Evolutionary conservation across 164 flowering plant species (phyloP).

Genomic region (Protea cynaroides): DNA sequence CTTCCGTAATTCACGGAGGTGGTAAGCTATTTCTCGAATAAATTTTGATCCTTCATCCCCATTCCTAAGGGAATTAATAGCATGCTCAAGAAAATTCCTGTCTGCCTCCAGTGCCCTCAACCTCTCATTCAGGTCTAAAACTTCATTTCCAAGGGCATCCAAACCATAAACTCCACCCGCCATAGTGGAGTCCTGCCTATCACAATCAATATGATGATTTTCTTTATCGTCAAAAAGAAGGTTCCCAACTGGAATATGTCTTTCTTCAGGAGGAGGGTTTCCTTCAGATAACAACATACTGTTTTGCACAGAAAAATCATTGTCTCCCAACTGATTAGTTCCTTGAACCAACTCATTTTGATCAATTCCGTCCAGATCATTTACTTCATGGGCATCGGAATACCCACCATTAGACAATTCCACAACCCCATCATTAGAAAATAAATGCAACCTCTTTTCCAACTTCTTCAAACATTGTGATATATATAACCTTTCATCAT

Average conservation of each 20-base stretch:
- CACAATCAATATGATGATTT: slow-evolving; percentile 7
- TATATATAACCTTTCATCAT: slow-evolving; percentile 49
- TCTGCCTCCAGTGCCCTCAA: slow-evolving; percentile 61
- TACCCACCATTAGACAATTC: slow-evolving; percentile 21
- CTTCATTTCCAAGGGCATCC: slow-evolving; percentile 31
- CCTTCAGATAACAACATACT: slow-evolving; percentile 14
- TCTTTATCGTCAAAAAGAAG: slow-evolving; percentile 8
- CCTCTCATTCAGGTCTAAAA: slow-evolving; percentile 40
- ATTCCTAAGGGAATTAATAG: slow-evolving; percentile 38
- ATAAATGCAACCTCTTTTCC: slow-evolving; percentile 41
- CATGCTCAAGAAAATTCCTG: slow-evolving; percentile 40
- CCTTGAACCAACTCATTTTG: slow-evolving; percentile 10
- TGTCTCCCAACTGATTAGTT: slow-evolving; percentile 17
- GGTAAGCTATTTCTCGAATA: slow-evolving; percentile 57
- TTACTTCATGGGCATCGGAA: slow-evolving; percentile 13
- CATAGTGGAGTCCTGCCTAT: slow-evolving; percentile 6
- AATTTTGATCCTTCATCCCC: slow-evolving; percentile 57
- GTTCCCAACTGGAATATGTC: slow-evolving; percentile 6
- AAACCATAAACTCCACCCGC: slow-evolving; percentile 15
- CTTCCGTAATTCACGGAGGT: slow-evolving; percentile 48
- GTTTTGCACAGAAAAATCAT: slow-evolving; percentile 12
- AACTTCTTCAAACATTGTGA: slow-evolving; percentile 39
- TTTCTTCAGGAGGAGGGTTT: slow-evolving; percentile 9
- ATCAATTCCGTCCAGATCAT: slow-evolving; percentile 7
- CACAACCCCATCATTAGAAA: slow-evolving; percentile 17